Evolutionary conservation across 2,329 filamentous ascomycete species (phyloP), one percentile per base, ranked within the genome.

Genomic region (Hysterium pulicare): DNA sequence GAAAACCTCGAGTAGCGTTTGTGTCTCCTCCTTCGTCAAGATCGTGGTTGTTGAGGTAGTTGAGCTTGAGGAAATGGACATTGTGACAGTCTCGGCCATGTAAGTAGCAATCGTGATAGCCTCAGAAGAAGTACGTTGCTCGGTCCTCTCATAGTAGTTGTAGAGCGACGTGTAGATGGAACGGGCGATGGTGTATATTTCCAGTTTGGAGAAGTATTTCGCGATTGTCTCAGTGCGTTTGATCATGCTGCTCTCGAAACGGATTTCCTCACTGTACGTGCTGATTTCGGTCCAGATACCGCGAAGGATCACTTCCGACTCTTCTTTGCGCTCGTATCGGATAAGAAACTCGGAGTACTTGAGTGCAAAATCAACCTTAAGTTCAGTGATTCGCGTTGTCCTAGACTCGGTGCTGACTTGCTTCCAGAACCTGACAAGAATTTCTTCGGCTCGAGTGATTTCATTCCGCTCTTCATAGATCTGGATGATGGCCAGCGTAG

Each of bases 391-490:
- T 22, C 47, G 45, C 2, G 47, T 46, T 11, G 53, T 52, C 4
- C 31, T 42, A 33, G 43, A 46, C n/a, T 46, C 38, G 5, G 45
- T 26, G 1, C 50, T 54, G 9, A 54, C 48, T 16, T 39, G 42
- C 41, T 50, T 48, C 53, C 53, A 56, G 44, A 49, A 56, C n/a
- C 47, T 47, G 8, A 58, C 50, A 10, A 57, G 45, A 9, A 53
- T 44, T 36, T 57, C 49, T 40, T 58, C 55, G 16, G 55, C 55
- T 9, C 42, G 48, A 46, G 49, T 49, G n/a, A 57, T 20, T 33
- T 58, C 53, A 21, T 53, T 45, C 15, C 52, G 47, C 42, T 57
- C 53, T 32, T 58, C 55, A 40, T 54, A 58, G 26, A 51, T 50
- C 26, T 46, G 24, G 21, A 54, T 36, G 10, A 56, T 38, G 13